Conservation (phyloP, 2,329 filamentous ascomycete species). For the Epichloe festucae region DNA sequence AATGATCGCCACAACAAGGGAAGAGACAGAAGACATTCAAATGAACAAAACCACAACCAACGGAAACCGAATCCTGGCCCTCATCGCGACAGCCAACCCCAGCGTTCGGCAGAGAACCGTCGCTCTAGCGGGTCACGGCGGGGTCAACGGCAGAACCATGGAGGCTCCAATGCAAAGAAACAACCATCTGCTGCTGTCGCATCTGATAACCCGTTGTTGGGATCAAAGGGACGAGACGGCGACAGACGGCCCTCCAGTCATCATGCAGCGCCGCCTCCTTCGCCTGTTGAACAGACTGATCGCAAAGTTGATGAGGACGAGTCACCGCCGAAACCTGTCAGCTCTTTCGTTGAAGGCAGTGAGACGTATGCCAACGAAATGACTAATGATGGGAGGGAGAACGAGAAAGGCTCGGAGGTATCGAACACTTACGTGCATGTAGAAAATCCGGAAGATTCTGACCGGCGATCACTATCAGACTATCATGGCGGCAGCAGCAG, state of each 20-base stretch:
- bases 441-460: background rate
- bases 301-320: background rate
- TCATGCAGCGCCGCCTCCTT: background rate
- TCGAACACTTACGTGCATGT: background rate
- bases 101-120: slow-evolving; percentile 1
- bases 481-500: background rate
- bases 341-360: background rate
- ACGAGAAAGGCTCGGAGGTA: background rate
- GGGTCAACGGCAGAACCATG: slow-evolving; percentile 2
- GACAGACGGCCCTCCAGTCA: background rate
- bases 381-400: background rate
- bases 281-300: background rate
- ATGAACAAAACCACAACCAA: slow-evolving; percentile 1
- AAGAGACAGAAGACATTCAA: slow-evolving; percentile 12
- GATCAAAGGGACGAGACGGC: background rate
- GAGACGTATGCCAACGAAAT: background rate
- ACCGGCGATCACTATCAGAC: slow-evolving; percentile 1
- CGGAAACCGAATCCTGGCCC: background rate
- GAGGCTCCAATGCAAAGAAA: background rate
- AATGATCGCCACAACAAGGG: slow-evolving; percentile 20
- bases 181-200: background rate
- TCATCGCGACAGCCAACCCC: background rate
- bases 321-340: background rate
- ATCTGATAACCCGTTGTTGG: background rate
- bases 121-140: slow-evolving; percentile 1